Conservation (phyloP, 257 asterid genomes). For the Penstemon newberryi region DNA sequence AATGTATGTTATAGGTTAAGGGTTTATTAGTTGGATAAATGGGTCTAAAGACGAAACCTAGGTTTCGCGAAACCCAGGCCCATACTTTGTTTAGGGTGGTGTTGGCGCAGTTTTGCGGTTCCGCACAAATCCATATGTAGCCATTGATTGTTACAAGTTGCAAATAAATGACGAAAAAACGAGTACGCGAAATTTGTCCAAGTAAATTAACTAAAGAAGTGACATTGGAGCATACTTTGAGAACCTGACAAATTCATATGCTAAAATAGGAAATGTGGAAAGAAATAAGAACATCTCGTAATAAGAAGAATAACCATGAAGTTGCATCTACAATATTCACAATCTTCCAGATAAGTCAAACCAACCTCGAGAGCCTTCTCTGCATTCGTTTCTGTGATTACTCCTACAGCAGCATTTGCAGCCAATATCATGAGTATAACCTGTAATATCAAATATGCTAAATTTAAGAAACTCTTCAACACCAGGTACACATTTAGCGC, state of each 20-base stretch:
- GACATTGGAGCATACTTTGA: neutral
- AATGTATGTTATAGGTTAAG: too few species aligned
- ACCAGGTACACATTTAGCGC: slow-evolving; percentile 14
- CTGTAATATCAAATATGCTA: slow-evolving; percentile 37
- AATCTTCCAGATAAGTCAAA: slow-evolving; percentile 24
- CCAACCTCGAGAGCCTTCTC: slow-evolving; percentile 99
- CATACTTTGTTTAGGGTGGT: too few species aligned
- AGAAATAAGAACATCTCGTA: neutral
- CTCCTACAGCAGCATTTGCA: slow-evolving; percentile 99
- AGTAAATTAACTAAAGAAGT: slow-evolving; percentile 8
- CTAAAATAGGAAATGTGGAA: slow-evolving; percentile 15
- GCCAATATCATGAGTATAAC: slow-evolving; percentile 98
- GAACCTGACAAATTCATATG: slow-evolving; percentile 2
- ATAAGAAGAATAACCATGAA: neutral
- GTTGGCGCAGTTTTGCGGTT: too few species aligned
- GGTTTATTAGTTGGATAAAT: too few species aligned
- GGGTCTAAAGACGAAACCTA: too few species aligned
- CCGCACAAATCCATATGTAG: too few species aligned
- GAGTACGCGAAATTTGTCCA: neutral
- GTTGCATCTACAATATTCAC: slow-evolving; percentile 17
- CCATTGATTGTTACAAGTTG: neutral
- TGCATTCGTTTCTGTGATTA: slow-evolving; percentile 97
- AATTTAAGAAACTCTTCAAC: slow-evolving; percentile 24
- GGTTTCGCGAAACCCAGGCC: too few species aligned
- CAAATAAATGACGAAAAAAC: neutral